These are phyloP conservation scores for Fusarium liriodendri DNA, from an alignment of 2,329 filamentous ascomycete genomes.

Conservation along the genomic window DNA sequence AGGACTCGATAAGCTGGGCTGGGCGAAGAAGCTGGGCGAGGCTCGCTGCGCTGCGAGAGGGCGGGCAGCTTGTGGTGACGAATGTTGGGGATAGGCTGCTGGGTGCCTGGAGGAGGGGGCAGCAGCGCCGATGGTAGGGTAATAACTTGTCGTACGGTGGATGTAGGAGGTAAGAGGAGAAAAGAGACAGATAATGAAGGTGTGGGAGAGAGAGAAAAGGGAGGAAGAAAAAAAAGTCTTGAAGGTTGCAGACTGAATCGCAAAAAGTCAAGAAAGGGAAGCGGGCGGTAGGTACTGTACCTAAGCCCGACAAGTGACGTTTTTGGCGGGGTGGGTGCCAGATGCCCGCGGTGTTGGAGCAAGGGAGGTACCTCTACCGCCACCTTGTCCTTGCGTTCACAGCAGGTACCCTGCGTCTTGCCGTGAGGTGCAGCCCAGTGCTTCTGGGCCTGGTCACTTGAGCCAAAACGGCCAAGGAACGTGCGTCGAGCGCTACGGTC, in stretches of 20 bases:
- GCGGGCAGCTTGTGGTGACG: background rate
- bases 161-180: background rate
- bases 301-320: conserved; percentile 34
- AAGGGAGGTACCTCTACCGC: conserved; percentile 14
- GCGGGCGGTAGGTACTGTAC: conserved; percentile 24
- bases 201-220: conserved; percentile 7
- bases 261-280: conserved; percentile 39
- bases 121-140: conserved; percentile 1
- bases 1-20: conserved; percentile 12
- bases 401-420: conserved; percentile 21
- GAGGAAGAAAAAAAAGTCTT: conserved; percentile 21
- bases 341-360: background rate
- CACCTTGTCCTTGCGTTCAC: conserved; percentile 13
- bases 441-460: conserved; percentile 8
- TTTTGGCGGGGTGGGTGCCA: conserved; percentile 36
- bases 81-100: background rate
- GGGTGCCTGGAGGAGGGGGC: background rate
- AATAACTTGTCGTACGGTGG: background rate
- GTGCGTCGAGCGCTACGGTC: conserved; percentile 16
- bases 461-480: conserved; percentile 17
- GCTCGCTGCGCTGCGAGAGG: background rate
- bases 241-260: conserved; percentile 41
- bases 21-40: background rate
- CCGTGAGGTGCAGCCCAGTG: background rate
- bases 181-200: background rate